Base-by-base conservation (phyloP, 192 early-diverging fungal genomes). In the Chytriomyces confervae region DNA sequence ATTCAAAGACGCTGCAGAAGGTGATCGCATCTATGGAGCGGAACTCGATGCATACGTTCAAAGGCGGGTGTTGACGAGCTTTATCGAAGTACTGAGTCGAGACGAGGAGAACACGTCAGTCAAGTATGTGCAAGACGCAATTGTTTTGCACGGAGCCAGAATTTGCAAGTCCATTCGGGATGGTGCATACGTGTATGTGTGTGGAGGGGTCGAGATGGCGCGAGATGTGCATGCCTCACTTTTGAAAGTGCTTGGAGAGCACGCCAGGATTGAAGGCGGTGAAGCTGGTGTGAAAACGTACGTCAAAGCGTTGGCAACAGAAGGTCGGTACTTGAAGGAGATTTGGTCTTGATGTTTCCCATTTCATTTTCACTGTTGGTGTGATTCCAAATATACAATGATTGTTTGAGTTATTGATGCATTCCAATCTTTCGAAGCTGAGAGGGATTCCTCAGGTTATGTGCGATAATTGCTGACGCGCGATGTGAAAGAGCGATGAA, bases 91-190 rank as follows among this genome's bases (percentile, higher is more conserved):
- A 16, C 60, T 68, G 50, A 51, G 62, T 29, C 69, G 61, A 4
- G 70, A 75, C 6, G 36, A 46, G 7, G 57, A 45, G 20, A 64
- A 45, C 8, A 81, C 85, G 36, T 65, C 57, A 10, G 81, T 48
- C 48, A 90, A 84, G 67, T 98, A 98, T 83, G 95, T 98, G 0
- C 97, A 98, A 80, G 91, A 98, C 70, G 80, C 88, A 7, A 77
- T 96, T 75, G 77, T 80, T n/a, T 70, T 68, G n/a, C 72, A 89
- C 20, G 86, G 81, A 1, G 77, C 83, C n/a, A 84, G 86, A 23
- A 18, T 82, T 43, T 57, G 61, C 50, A 53, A 76, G 57, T 44
- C 61, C n/a, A 13, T 79, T 5, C 9, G 16, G 53, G 61, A 65
- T 61, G 65, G 49, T 13, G 76, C 70, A 0, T 47, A 13, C 8